Conservation (phyloP, 164 flowering plant species). For the Umbilicus rupestris region DNA sequence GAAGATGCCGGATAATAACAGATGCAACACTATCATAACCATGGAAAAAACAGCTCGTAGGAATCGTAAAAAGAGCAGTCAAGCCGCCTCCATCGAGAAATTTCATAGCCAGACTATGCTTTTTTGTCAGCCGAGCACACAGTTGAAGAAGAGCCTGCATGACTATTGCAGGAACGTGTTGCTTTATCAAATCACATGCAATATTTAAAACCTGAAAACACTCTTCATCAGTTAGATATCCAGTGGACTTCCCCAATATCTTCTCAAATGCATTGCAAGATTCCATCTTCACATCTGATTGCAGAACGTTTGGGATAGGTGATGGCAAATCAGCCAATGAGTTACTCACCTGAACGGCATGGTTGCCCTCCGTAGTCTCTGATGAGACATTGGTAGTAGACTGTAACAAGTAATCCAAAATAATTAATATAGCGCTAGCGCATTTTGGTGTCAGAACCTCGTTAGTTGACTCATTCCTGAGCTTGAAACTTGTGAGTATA, state of each 20-base stretch:
- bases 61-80: slow-evolving; percentile 63
- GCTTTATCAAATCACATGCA: slow-evolving; percentile 65
- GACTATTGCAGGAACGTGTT: slow-evolving; percentile 59
- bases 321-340: slow-evolving; percentile 30
- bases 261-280: slow-evolving; percentile 39
- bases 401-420: slow-evolving; percentile 73
- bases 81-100: slow-evolving; percentile 84
- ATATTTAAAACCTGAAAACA: slow-evolving; percentile 41
- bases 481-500: slow-evolving; percentile 46
- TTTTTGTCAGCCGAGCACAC: slow-evolving; percentile 84
- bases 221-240: slow-evolving; percentile 66
- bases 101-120: slow-evolving; percentile 61
- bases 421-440: slow-evolving; percentile 68
- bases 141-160: slow-evolving; percentile 90
- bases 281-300: slow-evolving; percentile 36
- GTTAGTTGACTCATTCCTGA: slow-evolving; percentile 28
- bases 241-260: slow-evolving; percentile 69
- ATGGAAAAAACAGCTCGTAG: slow-evolving; percentile 68
- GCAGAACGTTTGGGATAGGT: slow-evolving; percentile 22
- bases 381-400: slow-evolving; percentile 39
- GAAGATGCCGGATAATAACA: slow-evolving; percentile 75
- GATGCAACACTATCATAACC: slow-evolving; percentile 80
- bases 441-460: slow-evolving; percentile 56
- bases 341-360: slow-evolving; percentile 27
- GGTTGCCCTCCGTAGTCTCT: slow-evolving; percentile 30